Conservation (phyloP, 2,329 filamentous ascomycete species). For the Penicillium sp. region DNA sequence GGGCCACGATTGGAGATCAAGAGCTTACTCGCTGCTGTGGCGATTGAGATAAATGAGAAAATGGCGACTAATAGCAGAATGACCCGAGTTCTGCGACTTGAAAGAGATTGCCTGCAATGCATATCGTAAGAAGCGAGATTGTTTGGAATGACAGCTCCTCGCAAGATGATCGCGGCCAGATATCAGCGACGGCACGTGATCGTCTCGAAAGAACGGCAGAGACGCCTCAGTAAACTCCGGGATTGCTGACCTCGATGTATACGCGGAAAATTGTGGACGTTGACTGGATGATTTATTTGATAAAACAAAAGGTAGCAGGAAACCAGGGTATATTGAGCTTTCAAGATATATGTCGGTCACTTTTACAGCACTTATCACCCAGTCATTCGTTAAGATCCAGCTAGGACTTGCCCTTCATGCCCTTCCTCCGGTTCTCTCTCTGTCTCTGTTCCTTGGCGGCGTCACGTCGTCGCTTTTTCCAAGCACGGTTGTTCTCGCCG, state of each 20-base stretch:
- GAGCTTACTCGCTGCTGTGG: constrained; percentile 33
- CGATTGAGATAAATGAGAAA: constrained; percentile 23
- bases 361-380: not conserved
- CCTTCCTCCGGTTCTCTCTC: constrained; percentile 52
- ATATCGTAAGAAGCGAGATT: constrained; percentile 10
- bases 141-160: not conserved
- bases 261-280: no score
- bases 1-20: no score
- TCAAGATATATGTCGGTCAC: not conserved
- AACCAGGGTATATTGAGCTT: not conserved
- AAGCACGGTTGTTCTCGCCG: constrained; percentile 46
- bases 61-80: constrained; percentile 25
- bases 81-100: constrained; percentile 11
- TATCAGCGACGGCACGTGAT: constrained; percentile 12
- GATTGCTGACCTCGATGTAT: no score
- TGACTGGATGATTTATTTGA: not conserved
- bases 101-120: constrained; percentile 16
- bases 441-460: constrained; percentile 56
- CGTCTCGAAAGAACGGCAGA: no score
- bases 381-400: not conserved
- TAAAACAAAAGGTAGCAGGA: not conserved
- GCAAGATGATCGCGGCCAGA: constrained; percentile 8
- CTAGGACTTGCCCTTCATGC: constrained; percentile 34
- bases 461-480: constrained; percentile 53
- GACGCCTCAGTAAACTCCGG: no score